phyloP scores from a whole-genome alignment of 176 grass and related monocot genomes.

The Zoysia pacifica region DNA sequence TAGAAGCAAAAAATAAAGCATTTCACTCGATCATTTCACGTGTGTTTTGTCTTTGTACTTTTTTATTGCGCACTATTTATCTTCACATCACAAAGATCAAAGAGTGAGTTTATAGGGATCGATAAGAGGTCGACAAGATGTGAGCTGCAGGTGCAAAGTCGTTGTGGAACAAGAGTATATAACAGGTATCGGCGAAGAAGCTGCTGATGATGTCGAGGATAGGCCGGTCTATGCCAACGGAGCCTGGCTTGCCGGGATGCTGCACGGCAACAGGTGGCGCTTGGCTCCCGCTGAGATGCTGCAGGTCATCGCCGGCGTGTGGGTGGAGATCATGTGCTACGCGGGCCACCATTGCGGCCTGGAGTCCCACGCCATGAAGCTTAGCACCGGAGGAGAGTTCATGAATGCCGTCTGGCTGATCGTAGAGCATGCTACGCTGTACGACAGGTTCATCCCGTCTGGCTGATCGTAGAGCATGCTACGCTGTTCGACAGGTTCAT shows the following conservation, averaged over 20 bases:
- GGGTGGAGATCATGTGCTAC: slow-evolving; percentile 5
- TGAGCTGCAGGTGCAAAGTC: too few species aligned
- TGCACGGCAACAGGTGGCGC: slow-evolving; percentile 7
- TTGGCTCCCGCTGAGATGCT: not conserved
- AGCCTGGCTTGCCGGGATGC: slow-evolving; percentile 7
- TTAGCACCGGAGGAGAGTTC: slow-evolving; percentile 12
- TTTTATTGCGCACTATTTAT: too few species aligned
- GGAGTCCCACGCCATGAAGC: slow-evolving; percentile 26
- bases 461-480: too few species aligned
- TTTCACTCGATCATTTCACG: too few species aligned
- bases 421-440: not conserved
- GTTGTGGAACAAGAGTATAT: not conserved
- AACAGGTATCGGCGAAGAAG: not conserved
- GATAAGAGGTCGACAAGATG: too few species aligned
- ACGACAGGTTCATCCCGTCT: too few species aligned
- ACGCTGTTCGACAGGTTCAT: too few species aligned
- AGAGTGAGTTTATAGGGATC: too few species aligned
- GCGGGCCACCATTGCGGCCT: not conserved
- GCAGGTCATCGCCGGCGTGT: slow-evolving; percentile 4
- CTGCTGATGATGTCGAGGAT: not conserved
- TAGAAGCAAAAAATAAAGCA: too few species aligned
- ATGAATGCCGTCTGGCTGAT: slow-evolving; percentile 4
- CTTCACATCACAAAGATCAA: too few species aligned
- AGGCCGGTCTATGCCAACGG: not conserved
- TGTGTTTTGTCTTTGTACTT: too few species aligned